Conservation (phyloP, 768 basidiomycete genomes). For the Lactarius quietus region DNA sequence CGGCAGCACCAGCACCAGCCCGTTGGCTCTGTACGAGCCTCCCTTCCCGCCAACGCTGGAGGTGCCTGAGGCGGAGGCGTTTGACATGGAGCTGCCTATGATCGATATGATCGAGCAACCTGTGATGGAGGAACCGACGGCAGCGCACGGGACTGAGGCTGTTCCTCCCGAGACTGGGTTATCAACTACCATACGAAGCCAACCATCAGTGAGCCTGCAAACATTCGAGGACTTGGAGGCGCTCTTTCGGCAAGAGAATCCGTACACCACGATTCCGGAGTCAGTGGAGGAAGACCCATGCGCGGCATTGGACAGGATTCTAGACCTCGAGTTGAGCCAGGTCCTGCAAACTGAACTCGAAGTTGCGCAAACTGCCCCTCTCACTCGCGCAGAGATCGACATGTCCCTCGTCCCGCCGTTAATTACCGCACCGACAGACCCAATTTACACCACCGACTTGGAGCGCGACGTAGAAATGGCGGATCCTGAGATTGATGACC, state of each 20-base stretch:
- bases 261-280: not conserved
- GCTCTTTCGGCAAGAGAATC: not conserved
- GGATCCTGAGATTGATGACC: not conserved
- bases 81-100: not conserved
- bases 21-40: not conserved
- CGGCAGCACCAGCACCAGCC: not conserved
- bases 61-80: not conserved
- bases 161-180: not conserved
- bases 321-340: not conserved
- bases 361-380: not conserved
- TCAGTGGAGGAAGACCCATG: not conserved
- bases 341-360: not conserved
- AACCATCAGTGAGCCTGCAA: not conserved
- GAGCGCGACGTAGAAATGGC: not conserved
- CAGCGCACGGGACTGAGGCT: not conserved
- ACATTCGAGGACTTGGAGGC: not conserved
- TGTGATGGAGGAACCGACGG: not conserved
- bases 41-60: not conserved
- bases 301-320: not conserved
- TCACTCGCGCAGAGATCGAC: constrained; percentile 2
- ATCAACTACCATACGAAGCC: not conserved
- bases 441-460: not conserved
- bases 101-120: not conserved
- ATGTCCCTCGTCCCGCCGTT: not conserved
- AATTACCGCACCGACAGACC: not conserved